Conservation (phyloP, 2,329 filamentous ascomycete genomes). For the Cladosporium sphaerospermum region DNA sequence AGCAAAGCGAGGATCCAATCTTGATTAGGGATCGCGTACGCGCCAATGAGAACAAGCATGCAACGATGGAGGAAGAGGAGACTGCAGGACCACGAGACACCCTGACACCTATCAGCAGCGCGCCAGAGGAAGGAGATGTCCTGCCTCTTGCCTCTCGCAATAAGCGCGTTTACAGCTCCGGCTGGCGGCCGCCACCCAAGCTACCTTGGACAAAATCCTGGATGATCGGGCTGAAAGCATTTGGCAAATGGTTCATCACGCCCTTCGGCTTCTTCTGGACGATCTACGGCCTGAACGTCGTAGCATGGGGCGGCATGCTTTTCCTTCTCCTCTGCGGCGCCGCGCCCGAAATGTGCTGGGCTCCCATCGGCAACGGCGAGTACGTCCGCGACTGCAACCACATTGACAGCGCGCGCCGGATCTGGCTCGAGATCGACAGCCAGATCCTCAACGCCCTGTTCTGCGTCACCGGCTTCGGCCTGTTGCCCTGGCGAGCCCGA, state of each 20-base stretch:
- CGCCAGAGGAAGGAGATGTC: constrained; percentile 5
- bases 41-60: constrained; percentile 6
- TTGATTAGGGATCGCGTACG: constrained; percentile 17
- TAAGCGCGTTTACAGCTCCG: constrained; percentile 25
- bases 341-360: constrained; percentile 63
- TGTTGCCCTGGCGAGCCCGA: constrained; percentile 77
- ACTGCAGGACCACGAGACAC: background rate
- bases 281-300: constrained; percentile 72
- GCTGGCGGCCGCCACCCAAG: constrained; percentile 39
- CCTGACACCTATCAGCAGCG: constrained; percentile 8
- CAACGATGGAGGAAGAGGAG: background rate
- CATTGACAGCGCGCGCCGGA: constrained; percentile 59
- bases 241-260: constrained; percentile 68
- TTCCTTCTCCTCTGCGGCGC: constrained; percentile 77
- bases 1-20: constrained; percentile 16
- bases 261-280: constrained; percentile 70
- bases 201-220: constrained; percentile 53
- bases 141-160: background rate
- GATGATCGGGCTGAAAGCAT: constrained; percentile 52
- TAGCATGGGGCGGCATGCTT: constrained; percentile 88
- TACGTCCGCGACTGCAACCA: constrained; percentile 28
- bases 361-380: constrained; percentile 31
- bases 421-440: constrained; percentile 80
- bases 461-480: constrained; percentile 78
- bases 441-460: constrained; percentile 81